These are phyloP conservation scores for Botrytis galanthina DNA, from an alignment of 2,329 filamentous ascomycete genomes.

Conservation along the genomic window DNA sequence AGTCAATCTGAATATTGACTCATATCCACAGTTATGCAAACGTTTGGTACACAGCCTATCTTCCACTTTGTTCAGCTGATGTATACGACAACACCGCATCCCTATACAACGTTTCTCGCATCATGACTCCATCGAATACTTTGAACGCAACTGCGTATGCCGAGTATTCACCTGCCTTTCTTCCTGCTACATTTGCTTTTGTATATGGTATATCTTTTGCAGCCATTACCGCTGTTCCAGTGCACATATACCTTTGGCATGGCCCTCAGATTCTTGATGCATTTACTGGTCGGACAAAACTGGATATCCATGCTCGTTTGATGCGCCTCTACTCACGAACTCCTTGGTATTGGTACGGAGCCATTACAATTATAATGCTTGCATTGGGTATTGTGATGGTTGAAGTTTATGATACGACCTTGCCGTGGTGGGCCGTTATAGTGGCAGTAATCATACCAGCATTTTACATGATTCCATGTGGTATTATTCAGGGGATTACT, in stretches of 20 bases:
- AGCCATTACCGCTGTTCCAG: conserved; percentile 64
- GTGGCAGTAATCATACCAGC: conserved; percentile 47
- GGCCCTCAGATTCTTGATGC: conserved; percentile 59
- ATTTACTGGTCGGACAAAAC: conserved; percentile 38
- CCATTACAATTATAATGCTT: conserved; percentile 37
- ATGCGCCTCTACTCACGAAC: conserved; percentile 55
- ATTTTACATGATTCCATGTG: conserved; percentile 42
- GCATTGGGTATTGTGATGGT: conserved; percentile 37
- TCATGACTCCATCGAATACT: conserved; percentile 60
- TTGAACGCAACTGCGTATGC: conserved; percentile 64
- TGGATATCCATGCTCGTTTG: conserved; percentile 53
- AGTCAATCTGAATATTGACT: not conserved
- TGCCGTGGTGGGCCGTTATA: conserved; percentile 52
- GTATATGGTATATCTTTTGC: conserved; percentile 71
- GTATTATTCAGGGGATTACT: conserved; percentile 45
- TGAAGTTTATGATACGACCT: conserved; percentile 42
- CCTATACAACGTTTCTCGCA: conserved; percentile 64
- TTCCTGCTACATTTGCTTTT: conserved; percentile 70
- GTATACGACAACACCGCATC: conserved; percentile 70
- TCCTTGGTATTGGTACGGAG: conserved; percentile 55
- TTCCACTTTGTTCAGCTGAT: conserved; percentile 67
- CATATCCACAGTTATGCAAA: conserved; percentile 51
- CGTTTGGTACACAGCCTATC: conserved; percentile 60
- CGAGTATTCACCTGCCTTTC: conserved; percentile 68
- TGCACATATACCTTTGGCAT: conserved; percentile 66